phyloP scores from a whole-genome alignment of 768 basidiomycete genomes.

The Collybia sordida region DNA sequence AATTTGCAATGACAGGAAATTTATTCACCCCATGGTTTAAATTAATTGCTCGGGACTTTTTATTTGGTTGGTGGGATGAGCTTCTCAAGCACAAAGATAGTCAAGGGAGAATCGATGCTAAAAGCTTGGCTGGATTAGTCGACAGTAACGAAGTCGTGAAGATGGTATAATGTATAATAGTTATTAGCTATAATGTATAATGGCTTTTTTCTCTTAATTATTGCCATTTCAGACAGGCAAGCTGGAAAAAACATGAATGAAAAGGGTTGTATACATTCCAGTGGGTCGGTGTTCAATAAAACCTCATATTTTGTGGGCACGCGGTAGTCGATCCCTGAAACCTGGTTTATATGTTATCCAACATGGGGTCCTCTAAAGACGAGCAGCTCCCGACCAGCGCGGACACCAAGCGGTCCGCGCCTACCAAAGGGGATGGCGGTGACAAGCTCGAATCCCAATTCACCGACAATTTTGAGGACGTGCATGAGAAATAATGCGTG shows the following conservation, averaged over 20 bases:
- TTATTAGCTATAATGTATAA: neutral
- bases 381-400: slow-evolving; percentile 57
- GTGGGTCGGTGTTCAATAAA: too few species aligned
- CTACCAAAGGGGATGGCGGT: slow-evolving; percentile 63
- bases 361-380: slow-evolving; percentile 51
- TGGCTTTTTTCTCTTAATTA: too few species aligned
- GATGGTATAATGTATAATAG: slow-evolving; percentile 27
- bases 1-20: slow-evolving; percentile 49
- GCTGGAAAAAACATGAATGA: too few species aligned
- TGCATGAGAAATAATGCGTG: slow-evolving; percentile 60
- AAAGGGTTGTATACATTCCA: too few species aligned
- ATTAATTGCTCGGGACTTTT: slow-evolving; percentile 92
- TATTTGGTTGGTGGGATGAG: slow-evolving; percentile 99
- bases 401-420: slow-evolving; percentile 41
- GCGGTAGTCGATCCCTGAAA: too few species aligned
- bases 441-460: slow-evolving; percentile 60
- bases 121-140: slow-evolving; percentile 60
- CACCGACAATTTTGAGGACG: slow-evolving; percentile 57
- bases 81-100: slow-evolving; percentile 60
- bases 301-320: too few species aligned
- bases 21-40: slow-evolving; percentile 99
- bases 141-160: slow-evolving; percentile 73
- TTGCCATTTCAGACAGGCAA: too few species aligned
- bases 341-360: slow-evolving; percentile 7
- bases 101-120: slow-evolving; percentile 61